A percentile compares a stretch with the other conserved stretches of the same genome.
Evolutionary conservation across 768 basidiomycete genomes (phyloP).

Genomic region (Coprinopsis cinerea): DNA sequence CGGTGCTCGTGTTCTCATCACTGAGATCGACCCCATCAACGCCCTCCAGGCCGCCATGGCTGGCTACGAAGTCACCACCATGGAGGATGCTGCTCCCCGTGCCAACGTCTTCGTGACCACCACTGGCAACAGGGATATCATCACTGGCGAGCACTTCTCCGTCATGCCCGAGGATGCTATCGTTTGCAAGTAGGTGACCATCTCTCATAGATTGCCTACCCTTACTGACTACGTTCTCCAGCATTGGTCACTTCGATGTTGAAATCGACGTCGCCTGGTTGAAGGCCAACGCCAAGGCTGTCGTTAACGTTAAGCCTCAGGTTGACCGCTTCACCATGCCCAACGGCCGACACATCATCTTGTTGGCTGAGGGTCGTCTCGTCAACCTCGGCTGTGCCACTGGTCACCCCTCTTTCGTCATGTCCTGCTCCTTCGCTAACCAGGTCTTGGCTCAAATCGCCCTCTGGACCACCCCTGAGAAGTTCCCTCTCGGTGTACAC

Average conservation of each 20-base stretch:
- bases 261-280: conserved; percentile 98
- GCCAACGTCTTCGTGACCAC: conserved; percentile 95
- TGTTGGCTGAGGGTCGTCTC: conserved; percentile 97
- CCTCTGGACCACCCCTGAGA: conserved; percentile 88
- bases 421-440: conserved; percentile 99
- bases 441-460: conserved; percentile 98
- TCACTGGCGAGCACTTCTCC: conserved; percentile 84
- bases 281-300: conserved; percentile 82
- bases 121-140: conserved; percentile 98
- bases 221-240: conserved; percentile 22
- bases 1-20: conserved; percentile 92
- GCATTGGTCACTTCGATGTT: conserved; percentile 83
- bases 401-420: conserved; percentile 98
- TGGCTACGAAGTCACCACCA: conserved; percentile 96
- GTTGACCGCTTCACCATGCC: conserved; percentile 96
- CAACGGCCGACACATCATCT: conserved; percentile 89
- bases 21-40: conserved; percentile 99
- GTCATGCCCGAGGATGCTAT: conserved; percentile 98
- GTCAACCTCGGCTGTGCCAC: conserved; percentile 99
- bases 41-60: conserved; percentile 99
- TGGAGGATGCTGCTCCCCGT: conserved; percentile 93
- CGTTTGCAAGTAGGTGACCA: conserved; percentile 78
- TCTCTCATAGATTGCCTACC: background rate
- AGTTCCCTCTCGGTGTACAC: conserved; percentile 96
- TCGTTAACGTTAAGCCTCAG: conserved; percentile 95